phyloP scores from a whole-genome alignment of 345 rosid species.

The Iberis pinnata region DNA sequence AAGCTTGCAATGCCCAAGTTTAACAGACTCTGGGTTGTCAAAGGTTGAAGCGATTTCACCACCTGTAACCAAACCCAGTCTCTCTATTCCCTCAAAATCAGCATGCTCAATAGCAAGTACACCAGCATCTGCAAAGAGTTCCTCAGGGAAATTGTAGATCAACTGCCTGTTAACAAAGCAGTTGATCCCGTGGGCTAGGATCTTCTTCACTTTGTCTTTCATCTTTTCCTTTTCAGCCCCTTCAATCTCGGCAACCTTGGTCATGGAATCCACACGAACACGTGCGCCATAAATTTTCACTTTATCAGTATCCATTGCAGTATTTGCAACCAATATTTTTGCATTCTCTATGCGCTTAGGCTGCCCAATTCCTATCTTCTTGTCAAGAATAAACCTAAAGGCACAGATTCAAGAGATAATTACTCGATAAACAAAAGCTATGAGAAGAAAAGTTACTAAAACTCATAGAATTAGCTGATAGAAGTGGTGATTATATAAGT shows the following conservation, averaged over 20 bases:
- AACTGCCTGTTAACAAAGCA: slow-evolving; percentile 98
- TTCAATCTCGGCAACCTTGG: slow-evolving; percentile 94
- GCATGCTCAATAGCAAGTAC: slow-evolving; percentile 98
- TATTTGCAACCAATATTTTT: slow-evolving; percentile 91
- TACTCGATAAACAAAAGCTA: neutral
- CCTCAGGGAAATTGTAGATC: slow-evolving; percentile 97
- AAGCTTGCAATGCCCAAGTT: slow-evolving; percentile 88
- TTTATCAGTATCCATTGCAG: slow-evolving; percentile 99
- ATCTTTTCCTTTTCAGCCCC: slow-evolving; percentile 98
- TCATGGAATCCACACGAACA: slow-evolving; percentile 97
- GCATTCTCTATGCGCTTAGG: slow-evolving; percentile 96
- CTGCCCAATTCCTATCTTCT: slow-evolving; percentile 96
- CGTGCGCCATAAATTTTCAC: slow-evolving; percentile 98
- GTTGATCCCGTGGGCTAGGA: slow-evolving; percentile 81
- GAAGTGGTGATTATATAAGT: no score
- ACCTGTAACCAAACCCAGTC: slow-evolving; percentile 86
- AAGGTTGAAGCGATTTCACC: slow-evolving; percentile 97
- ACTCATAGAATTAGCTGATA: neutral
- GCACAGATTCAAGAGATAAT: slow-evolving; percentile 6
- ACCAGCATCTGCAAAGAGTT: slow-evolving; percentile 95
- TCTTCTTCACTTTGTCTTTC: slow-evolving; percentile 97
- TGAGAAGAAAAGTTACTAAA: neutral
- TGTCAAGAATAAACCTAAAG: slow-evolving; percentile 90
- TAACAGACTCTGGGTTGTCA: slow-evolving; percentile 97
- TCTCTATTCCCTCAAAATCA: slow-evolving; percentile 97